These are phyloP conservation scores for Yueomyces sinensis DNA, from an alignment of 805 yeast genomes.

Conservation along the genomic window DNA sequence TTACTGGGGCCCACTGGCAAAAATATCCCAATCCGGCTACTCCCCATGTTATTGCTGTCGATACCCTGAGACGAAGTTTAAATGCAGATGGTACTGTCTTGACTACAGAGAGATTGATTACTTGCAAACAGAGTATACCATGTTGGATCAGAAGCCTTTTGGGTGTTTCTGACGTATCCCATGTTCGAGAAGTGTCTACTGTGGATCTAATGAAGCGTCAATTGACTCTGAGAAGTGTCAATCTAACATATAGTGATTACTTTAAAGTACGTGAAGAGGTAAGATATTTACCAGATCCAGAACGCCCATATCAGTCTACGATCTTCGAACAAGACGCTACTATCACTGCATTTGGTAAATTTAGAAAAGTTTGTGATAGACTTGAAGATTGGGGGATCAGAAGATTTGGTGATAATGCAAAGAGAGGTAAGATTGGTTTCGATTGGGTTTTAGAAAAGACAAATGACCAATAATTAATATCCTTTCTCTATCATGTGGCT, in stretches of 20 bases:
- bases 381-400: conserved; percentile 88
- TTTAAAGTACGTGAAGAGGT: conserved; percentile 80
- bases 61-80: conserved; percentile 64
- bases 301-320: conserved; percentile 39
- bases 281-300: conserved; percentile 57
- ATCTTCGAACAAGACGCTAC: conserved; percentile 72
- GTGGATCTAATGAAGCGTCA: conserved; percentile 57
- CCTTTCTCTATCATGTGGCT: no score
- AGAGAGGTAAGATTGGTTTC: conserved; percentile 69
- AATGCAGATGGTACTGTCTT: conserved; percentile 39
- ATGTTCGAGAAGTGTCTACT: conserved; percentile 79
- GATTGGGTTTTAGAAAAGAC: conserved; percentile 58
- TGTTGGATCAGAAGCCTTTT: conserved; percentile 71
- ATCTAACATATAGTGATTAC: conserved; percentile 66
- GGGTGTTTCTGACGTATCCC: conserved; percentile 62
- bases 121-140: conserved; percentile 81
- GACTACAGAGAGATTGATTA: conserved; percentile 75
- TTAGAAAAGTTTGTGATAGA: conserved; percentile 58
- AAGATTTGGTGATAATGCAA: conserved; percentile 80
- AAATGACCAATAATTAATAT: no score
- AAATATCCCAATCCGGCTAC: conserved; percentile 93
- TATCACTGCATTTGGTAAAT: conserved; percentile 70
- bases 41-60: conserved; percentile 89
- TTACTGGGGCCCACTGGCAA: conserved; percentile 92
- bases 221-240: conserved; percentile 70